Evolutionary conservation across 108 stramenopile species (phyloP), one percentile per base, ranked within the genome.

Genomic region (Conticribra guillardii): DNA sequence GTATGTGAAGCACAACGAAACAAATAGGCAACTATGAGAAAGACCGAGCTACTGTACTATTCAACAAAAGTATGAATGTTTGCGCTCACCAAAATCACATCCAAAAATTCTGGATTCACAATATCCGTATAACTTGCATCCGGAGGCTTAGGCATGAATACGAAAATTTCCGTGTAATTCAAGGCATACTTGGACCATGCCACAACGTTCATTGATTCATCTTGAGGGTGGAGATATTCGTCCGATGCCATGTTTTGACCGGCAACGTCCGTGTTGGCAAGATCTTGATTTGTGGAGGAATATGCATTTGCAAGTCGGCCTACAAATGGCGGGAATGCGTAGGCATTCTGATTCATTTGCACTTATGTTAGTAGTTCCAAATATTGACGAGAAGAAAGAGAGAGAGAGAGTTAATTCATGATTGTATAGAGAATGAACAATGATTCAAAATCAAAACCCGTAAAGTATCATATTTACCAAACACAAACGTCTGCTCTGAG

Each of bases 181-280:
- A 63, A 28, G 2, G 44, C 62, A 16, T 4, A 15, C 17, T 46
- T 24, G n/a, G 44, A 11, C 62, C 62, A 63, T 47, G 4, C 4
- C 2, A 32, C 26, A 30, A 63, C 62, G n/a, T n/a, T n/a, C n/a
- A n/a, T n/a, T n/a, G n/a, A n/a, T 24, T 63, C 62, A 30, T 63
- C 44, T n/a, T n/a, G n/a, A n/a, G n/a, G n/a, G n/a, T n/a, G n/a
- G 24, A 63, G 28, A 48, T 48, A 63, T 47, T 63, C 62, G 37
- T 63, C 44, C 2, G 46, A 49, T 2, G 46, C 62, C 17, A 63
- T 1, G 5, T 46, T 11, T 51, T n/a, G n/a, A n/a, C n/a, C n/a
- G n/a, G n/a, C n/a, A n/a, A n/a, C n/a, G 7, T 7, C 14, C 14
- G 4, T n/a, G 11, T 41, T 63, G 16, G 23, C 21, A 2, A 63